Base-by-base conservation (phyloP, 805 yeast species). In the Myxozyma neglecta region DNA sequence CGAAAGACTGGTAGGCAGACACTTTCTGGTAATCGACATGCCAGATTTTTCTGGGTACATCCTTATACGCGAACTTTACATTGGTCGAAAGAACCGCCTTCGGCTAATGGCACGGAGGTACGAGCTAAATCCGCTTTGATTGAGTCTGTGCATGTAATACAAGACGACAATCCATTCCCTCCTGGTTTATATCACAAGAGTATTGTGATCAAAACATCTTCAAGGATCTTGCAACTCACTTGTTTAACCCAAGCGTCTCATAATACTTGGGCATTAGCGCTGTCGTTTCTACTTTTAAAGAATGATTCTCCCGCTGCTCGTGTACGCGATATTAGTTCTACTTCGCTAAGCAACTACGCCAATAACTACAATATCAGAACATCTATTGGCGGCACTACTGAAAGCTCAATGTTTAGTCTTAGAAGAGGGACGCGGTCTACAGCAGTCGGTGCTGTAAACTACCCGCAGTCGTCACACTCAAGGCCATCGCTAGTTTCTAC, bases 1-100 rank as follows among this genome's bases (percentile, higher is more conserved):
- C 85, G 94, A 61, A 87, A 91, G 14, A 78, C 89, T 53, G 86
- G 90, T 43, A 74, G 80, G 7, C 70, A 70, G 47, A 81, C 87
- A 1, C 80, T 90, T 20, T 83, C 93, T 0, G 94, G 90, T 54
- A 82, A 83, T 46, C 83, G 97, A 62, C 99, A 93, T 71, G 94
- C 88, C 71, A 82, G 97, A 67, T 93, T 84, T 76, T 93, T 93
- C 81, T 94, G 98, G 98, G 84, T 94, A 49, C 96, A 93, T 75
- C 98, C 99, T 2, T 92, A 92, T 74, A 87, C 94, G 8, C 76
- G 90, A 78, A 90, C 97, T 0, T 78, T 93, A 51, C 91, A 90
- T 74, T 93, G 99, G 99, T 86, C 93, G 2, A 80, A 83, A 5
- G 80, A 85, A 11, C 89, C 89, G 70, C 97, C 97, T 0, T 87